Conservation (phyloP, 2,329 filamentous ascomycete genomes). For the Chrysosporium keratinophilum region DNA sequence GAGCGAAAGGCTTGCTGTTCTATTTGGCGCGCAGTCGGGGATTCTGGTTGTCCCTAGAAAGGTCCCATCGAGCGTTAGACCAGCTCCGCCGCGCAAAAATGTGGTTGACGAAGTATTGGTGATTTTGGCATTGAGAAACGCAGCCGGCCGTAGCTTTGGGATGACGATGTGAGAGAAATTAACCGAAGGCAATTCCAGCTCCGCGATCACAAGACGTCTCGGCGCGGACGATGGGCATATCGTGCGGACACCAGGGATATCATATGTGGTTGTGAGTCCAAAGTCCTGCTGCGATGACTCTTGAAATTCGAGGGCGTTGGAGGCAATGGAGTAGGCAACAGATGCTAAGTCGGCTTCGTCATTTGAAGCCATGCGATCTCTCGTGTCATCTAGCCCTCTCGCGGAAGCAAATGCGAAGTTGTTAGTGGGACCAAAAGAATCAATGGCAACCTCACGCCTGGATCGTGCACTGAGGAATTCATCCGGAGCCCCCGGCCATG, state of each 20-base stretch:
- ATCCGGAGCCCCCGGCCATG: too few relatives aligned
- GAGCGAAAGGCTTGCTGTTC: conserved; percentile 25
- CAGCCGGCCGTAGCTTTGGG: conserved; percentile 32
- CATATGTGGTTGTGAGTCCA: conserved; percentile 35
- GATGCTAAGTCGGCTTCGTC: conserved; percentile 17
- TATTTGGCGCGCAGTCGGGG: conserved; percentile 22
- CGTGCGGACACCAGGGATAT: conserved; percentile 32
- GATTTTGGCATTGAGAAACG: conserved; percentile 34
- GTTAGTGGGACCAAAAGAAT: neutral
- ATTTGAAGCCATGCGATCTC: conserved; percentile 3
- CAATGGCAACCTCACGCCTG: too few relatives aligned
- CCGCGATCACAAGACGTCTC: conserved; percentile 32
- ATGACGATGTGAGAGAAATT: conserved; percentile 31
- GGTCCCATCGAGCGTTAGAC: conserved; percentile 23
- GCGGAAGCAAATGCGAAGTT: neutral
- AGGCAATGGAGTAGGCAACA: conserved; percentile 13
- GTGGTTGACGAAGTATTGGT: conserved; percentile 29
- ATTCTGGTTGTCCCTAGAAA: conserved; percentile 25
- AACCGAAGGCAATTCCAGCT: conserved; percentile 28
- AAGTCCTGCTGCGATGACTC: conserved; percentile 32
- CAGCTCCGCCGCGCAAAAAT: conserved; percentile 23
- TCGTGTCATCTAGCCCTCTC: neutral
- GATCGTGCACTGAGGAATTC: too few relatives aligned
- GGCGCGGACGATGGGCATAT: conserved; percentile 27
- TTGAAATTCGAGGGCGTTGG: conserved; percentile 23